These are phyloP conservation scores for Aureobasidium pullulans DNA, from an alignment of 2,329 filamentous ascomycete species.

Conservation along the genomic window DNA sequence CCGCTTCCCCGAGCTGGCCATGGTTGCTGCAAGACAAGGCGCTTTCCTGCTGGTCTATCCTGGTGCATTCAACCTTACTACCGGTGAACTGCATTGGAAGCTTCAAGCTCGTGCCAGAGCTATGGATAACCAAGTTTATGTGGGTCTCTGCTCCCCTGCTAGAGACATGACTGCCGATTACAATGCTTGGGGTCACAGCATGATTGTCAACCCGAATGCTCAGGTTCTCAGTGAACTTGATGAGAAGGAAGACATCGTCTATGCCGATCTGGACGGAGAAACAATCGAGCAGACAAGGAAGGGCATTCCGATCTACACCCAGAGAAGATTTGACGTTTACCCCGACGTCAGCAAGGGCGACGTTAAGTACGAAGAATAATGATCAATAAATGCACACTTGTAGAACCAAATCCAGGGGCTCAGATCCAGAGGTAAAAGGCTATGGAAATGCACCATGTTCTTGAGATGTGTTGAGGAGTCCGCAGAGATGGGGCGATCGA, in stretches of 20 bases:
- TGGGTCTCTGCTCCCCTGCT: conserved; percentile 86
- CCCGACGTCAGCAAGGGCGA: conserved; percentile 69
- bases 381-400: background rate
- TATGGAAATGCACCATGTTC: no score
- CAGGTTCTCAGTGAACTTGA: conserved; percentile 71
- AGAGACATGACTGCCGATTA: conserved; percentile 71
- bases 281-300: conserved; percentile 68
- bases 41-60: conserved; percentile 86
- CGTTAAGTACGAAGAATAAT: conserved; percentile 27
- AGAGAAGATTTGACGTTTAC: conserved; percentile 92
- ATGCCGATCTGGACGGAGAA: conserved; percentile 60
- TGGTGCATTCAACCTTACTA: conserved; percentile 94
- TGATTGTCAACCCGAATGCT: conserved; percentile 83
- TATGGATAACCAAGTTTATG: conserved; percentile 90
- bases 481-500: no score
- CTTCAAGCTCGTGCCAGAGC: conserved; percentile 75
- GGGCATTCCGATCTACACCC: conserved; percentile 74
- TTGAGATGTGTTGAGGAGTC: no score
- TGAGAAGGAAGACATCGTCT: conserved; percentile 68
- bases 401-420: no score
- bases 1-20: conserved; percentile 89
- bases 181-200: conserved; percentile 84
- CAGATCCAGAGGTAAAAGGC: no score
- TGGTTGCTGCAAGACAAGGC: conserved; percentile 76
- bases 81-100: conserved; percentile 85